These are phyloP conservation scores for Penicillium sclerotiorum DNA, from an alignment of 2,329 filamentous ascomycete genomes.

Conservation along the genomic window DNA sequence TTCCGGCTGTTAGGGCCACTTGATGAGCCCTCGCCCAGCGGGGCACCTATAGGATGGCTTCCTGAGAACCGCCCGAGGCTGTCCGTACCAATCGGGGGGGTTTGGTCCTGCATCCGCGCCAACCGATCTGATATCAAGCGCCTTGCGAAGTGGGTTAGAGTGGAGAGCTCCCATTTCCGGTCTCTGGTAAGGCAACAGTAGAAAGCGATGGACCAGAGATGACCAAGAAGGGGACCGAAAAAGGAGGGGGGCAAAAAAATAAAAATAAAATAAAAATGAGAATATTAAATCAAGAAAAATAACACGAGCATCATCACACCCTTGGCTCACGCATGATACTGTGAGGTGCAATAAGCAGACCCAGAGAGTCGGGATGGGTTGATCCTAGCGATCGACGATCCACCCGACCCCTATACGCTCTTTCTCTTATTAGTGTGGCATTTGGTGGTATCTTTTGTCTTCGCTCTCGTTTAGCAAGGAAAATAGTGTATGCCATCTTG, in stretches of 20 bases:
- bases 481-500: no score
- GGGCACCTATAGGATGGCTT: constrained; percentile 25
- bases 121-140: constrained; percentile 22
- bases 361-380: constrained; percentile 17
- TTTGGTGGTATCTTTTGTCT: no score
- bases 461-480: no score
- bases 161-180: no score
- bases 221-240: neutral
- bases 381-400: constrained; percentile 18
- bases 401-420: constrained; percentile 7
- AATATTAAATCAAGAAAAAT: constrained; percentile 1
- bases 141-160: neutral
- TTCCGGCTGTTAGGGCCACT: neutral
- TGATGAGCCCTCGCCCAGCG: neutral
- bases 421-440: no score
- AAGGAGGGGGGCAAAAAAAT: neutral
- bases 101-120: constrained; percentile 21
- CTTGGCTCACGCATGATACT: neutral
- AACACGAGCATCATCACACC: no score
- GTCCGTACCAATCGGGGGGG: constrained; percentile 26
- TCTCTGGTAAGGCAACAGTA: neutral
- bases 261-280: neutral
- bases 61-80: constrained; percentile 14
- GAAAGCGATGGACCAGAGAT: neutral
- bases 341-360: neutral